Percentiles rank a stretch among this genome's conserved stretches.
Evolutionary conservation across 2,329 filamentous ascomycete genomes (phyloP).

Genomic region (Parafenestella ontariensis): DNA sequence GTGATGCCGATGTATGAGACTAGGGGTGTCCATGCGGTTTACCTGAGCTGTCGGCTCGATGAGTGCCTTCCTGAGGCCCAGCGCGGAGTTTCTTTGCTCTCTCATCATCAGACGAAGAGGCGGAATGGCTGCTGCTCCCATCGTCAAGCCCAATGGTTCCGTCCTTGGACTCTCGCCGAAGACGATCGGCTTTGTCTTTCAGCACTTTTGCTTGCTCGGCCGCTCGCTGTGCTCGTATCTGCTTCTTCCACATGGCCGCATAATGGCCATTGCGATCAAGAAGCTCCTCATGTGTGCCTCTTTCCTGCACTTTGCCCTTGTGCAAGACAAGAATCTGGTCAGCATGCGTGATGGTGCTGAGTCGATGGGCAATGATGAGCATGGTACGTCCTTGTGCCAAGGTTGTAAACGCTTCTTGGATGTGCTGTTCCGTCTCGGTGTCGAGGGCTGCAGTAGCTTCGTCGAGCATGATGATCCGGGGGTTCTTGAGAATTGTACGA

Average conservation of each 20-base stretch:
- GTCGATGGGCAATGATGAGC: constrained; percentile 85
- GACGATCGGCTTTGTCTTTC: constrained; percentile 58
- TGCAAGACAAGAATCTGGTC: constrained; percentile 64
- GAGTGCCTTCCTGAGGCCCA: constrained; percentile 9
- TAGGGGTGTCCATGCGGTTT: constrained; percentile 41
- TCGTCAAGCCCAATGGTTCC: constrained; percentile 44
- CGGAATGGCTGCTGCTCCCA: constrained; percentile 49
- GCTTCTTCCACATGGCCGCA: constrained; percentile 61
- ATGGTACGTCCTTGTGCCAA: constrained; percentile 87
- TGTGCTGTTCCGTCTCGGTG: constrained; percentile 90
- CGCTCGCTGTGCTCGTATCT: constrained; percentile 58
- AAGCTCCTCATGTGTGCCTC: constrained; percentile 60
- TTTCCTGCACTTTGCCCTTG: constrained; percentile 60
- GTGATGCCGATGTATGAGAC: neutral
- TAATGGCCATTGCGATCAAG: constrained; percentile 56
- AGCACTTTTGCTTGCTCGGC: constrained; percentile 58
- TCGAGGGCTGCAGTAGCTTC: constrained; percentile 93
- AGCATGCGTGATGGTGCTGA: constrained; percentile 63
- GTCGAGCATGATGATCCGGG: constrained; percentile 89
- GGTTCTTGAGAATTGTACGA: constrained; percentile 89
- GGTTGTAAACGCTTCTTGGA: constrained; percentile 82
- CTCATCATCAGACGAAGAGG: constrained; percentile 43
- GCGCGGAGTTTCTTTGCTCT: constrained; percentile 32
- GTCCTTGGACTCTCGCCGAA: constrained; percentile 57
- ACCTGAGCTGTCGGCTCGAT: constrained; percentile 20